Evolutionary conservation across 2,329 filamentous ascomycete genomes (phyloP), one percentile per base, ranked within the genome.

Genomic region (Rhynchosporium agropyri): DNA sequence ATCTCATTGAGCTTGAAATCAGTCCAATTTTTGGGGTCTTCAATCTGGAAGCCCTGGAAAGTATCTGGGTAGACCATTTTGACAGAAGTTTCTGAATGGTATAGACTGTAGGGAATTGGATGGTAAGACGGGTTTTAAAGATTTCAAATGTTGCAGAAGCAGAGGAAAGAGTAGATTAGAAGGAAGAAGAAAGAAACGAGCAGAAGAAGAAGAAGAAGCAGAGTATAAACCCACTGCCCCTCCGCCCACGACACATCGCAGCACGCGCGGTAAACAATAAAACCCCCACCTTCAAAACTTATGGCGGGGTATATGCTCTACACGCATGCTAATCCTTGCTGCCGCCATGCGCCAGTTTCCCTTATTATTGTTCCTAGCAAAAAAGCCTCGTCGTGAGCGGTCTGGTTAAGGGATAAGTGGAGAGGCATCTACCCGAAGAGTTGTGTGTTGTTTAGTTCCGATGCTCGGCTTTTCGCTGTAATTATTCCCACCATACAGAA

Each of bases 21-120:
- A 2, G 68, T 71, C 68, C 69, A 73, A 51, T 71, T 68, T 38
- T 69, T 64, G 0, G 73, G 69, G 54, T 70, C 69, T 36, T 71
- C 67, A 71, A 86, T 81, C 77, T 86, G 83, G 78, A 87, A 87
- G 67, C 84, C 83, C 62, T 79, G 80, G 75, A 86, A 87, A 68
- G 84, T 81, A 45, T 87, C 84, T 70, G 83, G 83, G 70, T 84
- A 81, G 40, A 66, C 66, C 72, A 73, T 73, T 59, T 63, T 70
- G 60, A 20, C 15, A 58, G 51, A 12, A 29, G 40, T 15, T 20
- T 26, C n/a, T 40, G 38, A 42, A 40, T 54, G 36, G 36, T 15
- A 42, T 29, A 26, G 36, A 42, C 36, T 3, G 36, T 20, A 40
- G 38, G 26, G 38, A 2, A 42, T 28, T 15, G 20, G 36, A 42